A percentile compares a stretch with the other conserved stretches of the same genome.
Conservation (phyloP, 225 moss, liverwort and hornwort species). For the Bryum argenteum region DNA sequence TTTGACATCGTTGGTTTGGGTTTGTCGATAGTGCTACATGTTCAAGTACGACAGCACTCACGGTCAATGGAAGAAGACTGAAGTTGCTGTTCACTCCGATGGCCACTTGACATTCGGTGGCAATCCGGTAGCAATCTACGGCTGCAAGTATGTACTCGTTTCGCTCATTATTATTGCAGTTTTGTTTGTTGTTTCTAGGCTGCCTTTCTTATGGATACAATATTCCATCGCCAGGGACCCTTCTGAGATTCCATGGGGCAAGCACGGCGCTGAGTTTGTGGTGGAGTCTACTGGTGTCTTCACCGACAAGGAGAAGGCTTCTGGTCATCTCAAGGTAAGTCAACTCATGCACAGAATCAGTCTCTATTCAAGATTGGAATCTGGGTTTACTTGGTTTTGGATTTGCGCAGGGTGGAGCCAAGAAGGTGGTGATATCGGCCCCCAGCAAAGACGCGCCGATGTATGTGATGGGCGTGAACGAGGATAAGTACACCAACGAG, state of each 20-base stretch:
- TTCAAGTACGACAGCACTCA: constrained; percentile 72
- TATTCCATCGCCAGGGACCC: constrained; percentile 44
- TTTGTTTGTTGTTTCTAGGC: neutral
- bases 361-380: neutral
- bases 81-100: constrained; percentile 45
- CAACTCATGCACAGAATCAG: neutral
- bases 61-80: constrained; percentile 60
- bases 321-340: constrained; percentile 66
- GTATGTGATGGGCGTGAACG: constrained; percentile 70
- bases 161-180: neutral
- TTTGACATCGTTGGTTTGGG: neutral
- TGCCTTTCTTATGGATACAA: neutral
- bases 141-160: constrained; percentile 36
- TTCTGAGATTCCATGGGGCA: constrained; percentile 71
- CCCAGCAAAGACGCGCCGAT: constrained; percentile 70
- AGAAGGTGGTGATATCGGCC: constrained; percentile 70
- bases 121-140: constrained; percentile 51
- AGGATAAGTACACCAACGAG: constrained; percentile 57
- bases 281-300: constrained; percentile 76
- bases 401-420: constrained; percentile 57
- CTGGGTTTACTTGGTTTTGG: neutral
- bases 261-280: constrained; percentile 61
- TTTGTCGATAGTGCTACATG: constrained; percentile 57
- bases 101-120: constrained; percentile 59
- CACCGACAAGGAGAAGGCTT: constrained; percentile 64